Evolutionary conservation across 805 yeast genomes (phyloP).

Genomic region (Zygosaccharomyces rouxii): DNA sequence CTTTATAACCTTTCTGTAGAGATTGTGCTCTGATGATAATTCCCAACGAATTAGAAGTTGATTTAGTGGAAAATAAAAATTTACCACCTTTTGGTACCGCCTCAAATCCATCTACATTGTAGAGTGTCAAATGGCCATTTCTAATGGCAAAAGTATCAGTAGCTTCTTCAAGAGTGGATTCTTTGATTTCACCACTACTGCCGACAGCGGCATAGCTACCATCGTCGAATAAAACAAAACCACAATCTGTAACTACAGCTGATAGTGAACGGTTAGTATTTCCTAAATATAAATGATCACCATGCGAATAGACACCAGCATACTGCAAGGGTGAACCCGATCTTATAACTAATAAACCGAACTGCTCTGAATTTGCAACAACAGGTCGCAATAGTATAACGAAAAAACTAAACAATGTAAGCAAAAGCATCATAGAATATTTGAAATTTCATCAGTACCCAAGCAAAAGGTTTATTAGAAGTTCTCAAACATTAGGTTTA

Average conservation of each 20-base stretch:
- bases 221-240: slow-evolving; percentile 31
- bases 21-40: slow-evolving; percentile 20
- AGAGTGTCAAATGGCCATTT: slow-evolving; percentile 37
- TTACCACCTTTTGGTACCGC: slow-evolving; percentile 37
- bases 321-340: slow-evolving; percentile 38
- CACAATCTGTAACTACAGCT: slow-evolving; percentile 33
- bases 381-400: slow-evolving; percentile 23
- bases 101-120: slow-evolving; percentile 36
- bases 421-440: neutral
- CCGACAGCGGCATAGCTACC: slow-evolving; percentile 31
- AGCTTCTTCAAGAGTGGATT: slow-evolving; percentile 25
- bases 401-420: neutral
- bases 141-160: slow-evolving; percentile 39
- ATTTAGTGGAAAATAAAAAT: slow-evolving; percentile 28
- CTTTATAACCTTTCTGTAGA: slow-evolving; percentile 7
- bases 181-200: slow-evolving; percentile 21
- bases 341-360: slow-evolving; percentile 35
- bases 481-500: too few relatives aligned
- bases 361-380: slow-evolving; percentile 37
- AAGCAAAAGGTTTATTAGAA: too few relatives aligned
- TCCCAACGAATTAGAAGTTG: slow-evolving; percentile 23
- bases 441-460: neutral
- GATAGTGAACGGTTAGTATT: slow-evolving; percentile 17
- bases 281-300: slow-evolving; percentile 21
- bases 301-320: slow-evolving; percentile 18